Percentiles rank a stretch among this genome's conserved stretches.
phyloP scores from a whole-genome alignment of 495 filamentous ascomycete genomes.

The Xylaria grammica region DNA sequence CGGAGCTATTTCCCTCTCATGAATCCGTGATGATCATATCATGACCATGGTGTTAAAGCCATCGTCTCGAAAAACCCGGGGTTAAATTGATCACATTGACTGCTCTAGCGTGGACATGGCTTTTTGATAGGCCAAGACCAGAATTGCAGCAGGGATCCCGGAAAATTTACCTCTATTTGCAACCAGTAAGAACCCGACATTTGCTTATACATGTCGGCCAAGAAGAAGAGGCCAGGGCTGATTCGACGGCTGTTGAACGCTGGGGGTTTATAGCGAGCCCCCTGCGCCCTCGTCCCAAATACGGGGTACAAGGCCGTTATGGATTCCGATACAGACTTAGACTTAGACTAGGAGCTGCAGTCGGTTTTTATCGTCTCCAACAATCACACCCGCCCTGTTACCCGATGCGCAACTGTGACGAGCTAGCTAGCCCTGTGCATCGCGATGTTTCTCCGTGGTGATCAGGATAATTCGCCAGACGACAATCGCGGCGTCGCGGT shows the following conservation, averaged over 20 bases:
- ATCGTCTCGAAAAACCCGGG: not conserved
- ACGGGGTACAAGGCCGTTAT: not conserved
- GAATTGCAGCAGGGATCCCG: not conserved
- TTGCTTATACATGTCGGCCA: not conserved
- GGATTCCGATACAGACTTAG: not conserved
- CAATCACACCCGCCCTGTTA: not conserved
- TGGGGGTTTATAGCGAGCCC: not conserved
- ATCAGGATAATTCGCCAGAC: not conserved
- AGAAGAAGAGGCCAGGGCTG: not conserved
- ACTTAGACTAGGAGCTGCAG: not conserved
- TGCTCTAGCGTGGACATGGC: not conserved
- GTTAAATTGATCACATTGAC: not conserved
- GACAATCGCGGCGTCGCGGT: not conserved
- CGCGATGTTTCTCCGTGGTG: not conserved
- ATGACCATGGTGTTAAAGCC: too few relatives aligned
- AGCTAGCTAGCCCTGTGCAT: not conserved
- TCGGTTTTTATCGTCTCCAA: not conserved
- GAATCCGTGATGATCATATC: too few relatives aligned
- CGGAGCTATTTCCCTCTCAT: too few relatives aligned
- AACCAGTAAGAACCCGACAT: too few relatives aligned
- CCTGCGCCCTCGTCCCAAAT: conserved; percentile 3
- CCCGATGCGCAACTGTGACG: not conserved
- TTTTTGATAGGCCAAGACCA: not conserved
- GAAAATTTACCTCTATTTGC: not conserved
- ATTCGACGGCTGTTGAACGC: not conserved